A percentile compares a stretch with the other conserved stretches of the same genome.
phyloP scores from a whole-genome alignment of 2,329 filamentous ascomycete species.

The Colletotrichum cereale region DNA sequence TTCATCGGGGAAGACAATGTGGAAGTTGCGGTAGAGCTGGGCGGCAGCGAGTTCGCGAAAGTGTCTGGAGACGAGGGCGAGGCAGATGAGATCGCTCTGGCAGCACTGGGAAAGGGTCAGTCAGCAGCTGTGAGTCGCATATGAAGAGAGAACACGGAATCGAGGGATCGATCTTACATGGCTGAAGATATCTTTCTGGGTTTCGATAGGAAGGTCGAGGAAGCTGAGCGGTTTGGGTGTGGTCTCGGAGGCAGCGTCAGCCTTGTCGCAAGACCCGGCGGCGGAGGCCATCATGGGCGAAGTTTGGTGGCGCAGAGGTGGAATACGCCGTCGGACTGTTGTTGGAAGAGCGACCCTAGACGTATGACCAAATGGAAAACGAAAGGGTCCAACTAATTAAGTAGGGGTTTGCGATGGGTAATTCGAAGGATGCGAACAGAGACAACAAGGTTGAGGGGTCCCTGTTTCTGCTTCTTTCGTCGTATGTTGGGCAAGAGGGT shows the following conservation, averaged over 20 bases:
- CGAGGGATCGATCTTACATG: conserved; percentile 54
- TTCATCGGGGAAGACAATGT: conserved; percentile 72
- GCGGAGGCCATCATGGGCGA: conserved; percentile 51
- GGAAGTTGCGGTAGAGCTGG: conserved; percentile 70
- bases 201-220: conserved; percentile 60
- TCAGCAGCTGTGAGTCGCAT: conserved; percentile 21
- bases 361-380: neutral
- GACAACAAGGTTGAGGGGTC: neutral
- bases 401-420: neutral
- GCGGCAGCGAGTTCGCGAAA: conserved; percentile 70
- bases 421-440: neutral
- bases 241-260: conserved; percentile 41
- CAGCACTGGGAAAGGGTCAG: conserved; percentile 56
- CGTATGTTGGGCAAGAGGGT: conserved; percentile 18
- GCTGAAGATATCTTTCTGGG: conserved; percentile 61
- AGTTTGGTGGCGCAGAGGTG: conserved; percentile 16
- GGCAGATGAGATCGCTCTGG: conserved; percentile 65
- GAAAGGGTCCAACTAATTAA: neutral
- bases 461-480: conserved; percentile 17
- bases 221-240: conserved; percentile 47
- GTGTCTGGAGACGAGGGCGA: conserved; percentile 69
- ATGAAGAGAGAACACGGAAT: conserved; percentile 33
- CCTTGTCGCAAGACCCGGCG: conserved; percentile 49
- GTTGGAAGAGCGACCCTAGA: neutral
- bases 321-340: conserved; percentile 1